These are phyloP conservation scores for Cladobotryum protrusum DNA, from an alignment of 2,329 filamentous ascomycete genomes.

Conservation along the genomic window DNA sequence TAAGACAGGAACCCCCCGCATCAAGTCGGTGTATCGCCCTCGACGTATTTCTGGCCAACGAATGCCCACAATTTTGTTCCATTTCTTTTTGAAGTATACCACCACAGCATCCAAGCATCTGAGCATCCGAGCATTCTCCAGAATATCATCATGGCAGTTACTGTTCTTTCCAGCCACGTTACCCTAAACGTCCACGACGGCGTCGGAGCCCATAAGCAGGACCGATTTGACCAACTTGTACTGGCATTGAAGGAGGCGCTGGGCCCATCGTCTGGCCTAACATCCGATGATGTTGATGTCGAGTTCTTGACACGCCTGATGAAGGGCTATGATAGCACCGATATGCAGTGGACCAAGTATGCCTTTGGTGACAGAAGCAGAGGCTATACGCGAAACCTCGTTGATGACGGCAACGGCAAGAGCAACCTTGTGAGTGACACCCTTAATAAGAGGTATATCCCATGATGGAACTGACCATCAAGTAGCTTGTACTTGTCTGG, in stretches of 20 bases:
- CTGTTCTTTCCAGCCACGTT: conserved; percentile 23
- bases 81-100: background rate
- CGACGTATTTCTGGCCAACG: conserved; percentile 1
- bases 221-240: conserved; percentile 65
- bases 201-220: conserved; percentile 14
- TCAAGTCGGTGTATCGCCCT: conserved; percentile 21
- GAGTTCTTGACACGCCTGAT: conserved; percentile 65
- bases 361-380: conserved; percentile 64
- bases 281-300: conserved; percentile 75
- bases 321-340: conserved; percentile 63
- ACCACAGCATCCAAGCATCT: conserved; percentile 5
- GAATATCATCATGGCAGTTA: conserved; percentile 29
- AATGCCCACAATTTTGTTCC: conserved; percentile 1
- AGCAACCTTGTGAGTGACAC: conserved; percentile 57
- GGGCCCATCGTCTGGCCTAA: conserved; percentile 74
- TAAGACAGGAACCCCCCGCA: conserved; percentile 20
- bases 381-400: conserved; percentile 80
- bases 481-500: conserved; percentile 81
- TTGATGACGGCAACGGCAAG: conserved; percentile 81
- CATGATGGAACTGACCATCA: conserved; percentile 2
- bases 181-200: conserved; percentile 16
- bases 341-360: conserved; percentile 67
- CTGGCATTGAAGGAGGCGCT: conserved; percentile 65
- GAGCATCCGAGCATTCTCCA: too few species aligned
- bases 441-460: background rate